Conservation (phyloP, 768 basidiomycete genomes). For the Tulasnella sp. region DNA sequence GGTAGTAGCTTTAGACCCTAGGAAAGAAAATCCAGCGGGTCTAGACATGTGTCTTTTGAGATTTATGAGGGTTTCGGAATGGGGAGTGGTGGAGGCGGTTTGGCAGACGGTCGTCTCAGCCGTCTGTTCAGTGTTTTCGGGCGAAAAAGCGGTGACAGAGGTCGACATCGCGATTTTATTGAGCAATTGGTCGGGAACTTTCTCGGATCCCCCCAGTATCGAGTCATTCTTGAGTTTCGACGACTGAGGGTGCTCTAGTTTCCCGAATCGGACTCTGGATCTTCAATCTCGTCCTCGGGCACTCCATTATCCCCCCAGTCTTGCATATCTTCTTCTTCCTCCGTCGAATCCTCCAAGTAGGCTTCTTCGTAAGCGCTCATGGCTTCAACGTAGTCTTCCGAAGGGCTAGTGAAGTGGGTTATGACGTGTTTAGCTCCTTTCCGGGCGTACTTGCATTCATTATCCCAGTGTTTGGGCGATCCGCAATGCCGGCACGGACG, state of each 20-base stretch:
- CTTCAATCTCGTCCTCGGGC: neutral
- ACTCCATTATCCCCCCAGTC: neutral
- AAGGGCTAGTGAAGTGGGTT: slow-evolving; percentile 15
- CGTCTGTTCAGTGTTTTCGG: too few relatives aligned
- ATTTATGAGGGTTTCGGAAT: too few relatives aligned
- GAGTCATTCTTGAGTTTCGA: neutral
- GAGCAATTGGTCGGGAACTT: neutral
- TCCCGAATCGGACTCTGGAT: neutral
- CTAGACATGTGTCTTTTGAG: slow-evolving; percentile 18
- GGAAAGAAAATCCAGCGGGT: slow-evolving; percentile 26
- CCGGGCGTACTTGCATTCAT: slow-evolving; percentile 24
- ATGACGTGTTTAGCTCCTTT: slow-evolving; percentile 18
- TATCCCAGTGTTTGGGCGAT: slow-evolving; percentile 27
- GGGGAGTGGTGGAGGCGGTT: too few relatives aligned
- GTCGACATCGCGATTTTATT: neutral
- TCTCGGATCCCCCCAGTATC: neutral
- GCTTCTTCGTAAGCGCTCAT: slow-evolving; percentile 24
- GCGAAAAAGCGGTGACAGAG: neutral
- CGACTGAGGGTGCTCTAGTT: neutral
- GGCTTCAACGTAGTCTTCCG: slow-evolving; percentile 18
- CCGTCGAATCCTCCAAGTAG: slow-evolving; percentile 15
- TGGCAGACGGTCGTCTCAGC: too few relatives aligned
- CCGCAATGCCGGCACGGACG: slow-evolving; percentile 28
- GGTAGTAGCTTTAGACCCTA: slow-evolving; percentile 24
- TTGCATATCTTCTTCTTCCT: neutral